Percentiles rank a stretch among this genome's conserved stretches.
These are phyloP conservation scores for Pythium aquatile DNA, from an alignment of 352 stramenopile genomes.

Conservation along the genomic window DNA sequence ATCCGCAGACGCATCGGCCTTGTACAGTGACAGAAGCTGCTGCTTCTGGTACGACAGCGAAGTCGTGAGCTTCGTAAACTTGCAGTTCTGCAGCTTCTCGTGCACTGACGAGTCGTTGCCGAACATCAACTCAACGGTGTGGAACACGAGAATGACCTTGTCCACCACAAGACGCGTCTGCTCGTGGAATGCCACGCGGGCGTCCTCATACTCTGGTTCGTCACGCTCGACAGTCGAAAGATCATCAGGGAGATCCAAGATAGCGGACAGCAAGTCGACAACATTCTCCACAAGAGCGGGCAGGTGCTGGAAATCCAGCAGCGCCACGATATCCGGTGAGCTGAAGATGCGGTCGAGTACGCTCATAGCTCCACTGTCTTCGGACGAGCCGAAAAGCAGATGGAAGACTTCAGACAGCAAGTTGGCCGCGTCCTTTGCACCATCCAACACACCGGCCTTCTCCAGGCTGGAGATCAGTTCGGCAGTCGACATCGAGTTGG, in stretches of 20 bases:
- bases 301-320: conserved; percentile 64
- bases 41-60: conserved; percentile 71
- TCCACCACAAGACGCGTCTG: conserved; percentile 67
- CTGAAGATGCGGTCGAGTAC: conserved; percentile 69
- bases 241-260: conserved; percentile 82
- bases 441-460: conserved; percentile 59
- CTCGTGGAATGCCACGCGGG: conserved; percentile 64
- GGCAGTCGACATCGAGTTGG: conserved; percentile 45
- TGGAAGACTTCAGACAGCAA: conserved; percentile 68
- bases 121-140: conserved; percentile 58
- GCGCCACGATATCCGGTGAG: conserved; percentile 47
- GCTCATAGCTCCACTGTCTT: conserved; percentile 45
- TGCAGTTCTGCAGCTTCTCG: conserved; percentile 52
- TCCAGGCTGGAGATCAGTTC: conserved; percentile 62
- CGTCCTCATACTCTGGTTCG: conserved; percentile 35
- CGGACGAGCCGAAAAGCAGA: conserved; percentile 58
- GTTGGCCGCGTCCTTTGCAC: conserved; percentile 53
- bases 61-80: conserved; percentile 56
- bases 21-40: conserved; percentile 66
- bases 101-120: conserved; percentile 41
- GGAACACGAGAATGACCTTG: conserved; percentile 40
- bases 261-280: conserved; percentile 68
- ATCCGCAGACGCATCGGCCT: conserved; percentile 59
- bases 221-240: conserved; percentile 47
- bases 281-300: conserved; percentile 60